Evolutionary conservation across 2,329 filamentous ascomycete species (phyloP).

Genomic region (Exophiala sp.): DNA sequence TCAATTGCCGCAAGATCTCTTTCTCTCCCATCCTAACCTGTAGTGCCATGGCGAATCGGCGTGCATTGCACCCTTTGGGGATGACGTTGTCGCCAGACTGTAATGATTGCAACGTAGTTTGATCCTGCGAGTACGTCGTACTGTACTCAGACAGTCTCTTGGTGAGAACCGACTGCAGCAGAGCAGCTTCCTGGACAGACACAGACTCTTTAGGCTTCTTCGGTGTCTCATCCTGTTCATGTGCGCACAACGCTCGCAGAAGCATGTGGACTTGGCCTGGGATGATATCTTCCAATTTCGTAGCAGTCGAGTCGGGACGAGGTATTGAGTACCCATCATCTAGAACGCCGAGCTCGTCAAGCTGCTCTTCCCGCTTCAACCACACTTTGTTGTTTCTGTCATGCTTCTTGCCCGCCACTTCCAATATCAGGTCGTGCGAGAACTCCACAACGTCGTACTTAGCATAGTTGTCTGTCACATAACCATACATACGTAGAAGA

Average conservation of each 20-base stretch:
- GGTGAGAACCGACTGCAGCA: slow-evolving; percentile 28
- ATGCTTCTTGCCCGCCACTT: slow-evolving; percentile 35
- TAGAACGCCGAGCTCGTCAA: slow-evolving; percentile 61
- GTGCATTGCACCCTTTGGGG: slow-evolving; percentile 32
- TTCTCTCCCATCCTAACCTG: slow-evolving; percentile 71
- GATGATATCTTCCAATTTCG: slow-evolving; percentile 35
- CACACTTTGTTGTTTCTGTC: slow-evolving; percentile 34
- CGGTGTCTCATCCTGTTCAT: slow-evolving; percentile 1
- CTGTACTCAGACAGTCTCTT: slow-evolving; percentile 46
- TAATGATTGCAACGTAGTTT: slow-evolving; percentile 37
- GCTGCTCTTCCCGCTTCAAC: slow-evolving; percentile 39
- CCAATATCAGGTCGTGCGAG: slow-evolving; percentile 57
- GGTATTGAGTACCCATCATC: slow-evolving; percentile 71
- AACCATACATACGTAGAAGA: slow-evolving; percentile 78
- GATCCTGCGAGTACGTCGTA: slow-evolving; percentile 53
- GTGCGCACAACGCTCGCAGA: slow-evolving; percentile 33
- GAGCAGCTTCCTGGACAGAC: slow-evolving; percentile 22
- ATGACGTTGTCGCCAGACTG: slow-evolving; percentile 20
- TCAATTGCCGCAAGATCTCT: slow-evolving; percentile 57
- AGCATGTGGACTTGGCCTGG: slow-evolving; percentile 40
- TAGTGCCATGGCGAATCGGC: slow-evolving; percentile 57
- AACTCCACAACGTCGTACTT: slow-evolving; percentile 82
- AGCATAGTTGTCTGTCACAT: slow-evolving; percentile 73
- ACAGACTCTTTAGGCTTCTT: slow-evolving; percentile 15
- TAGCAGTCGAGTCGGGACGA: slow-evolving; percentile 29